These are phyloP conservation scores for Aspergillus latus DNA, from an alignment of 2,329 filamentous ascomycete genomes.

Conservation along the genomic window DNA sequence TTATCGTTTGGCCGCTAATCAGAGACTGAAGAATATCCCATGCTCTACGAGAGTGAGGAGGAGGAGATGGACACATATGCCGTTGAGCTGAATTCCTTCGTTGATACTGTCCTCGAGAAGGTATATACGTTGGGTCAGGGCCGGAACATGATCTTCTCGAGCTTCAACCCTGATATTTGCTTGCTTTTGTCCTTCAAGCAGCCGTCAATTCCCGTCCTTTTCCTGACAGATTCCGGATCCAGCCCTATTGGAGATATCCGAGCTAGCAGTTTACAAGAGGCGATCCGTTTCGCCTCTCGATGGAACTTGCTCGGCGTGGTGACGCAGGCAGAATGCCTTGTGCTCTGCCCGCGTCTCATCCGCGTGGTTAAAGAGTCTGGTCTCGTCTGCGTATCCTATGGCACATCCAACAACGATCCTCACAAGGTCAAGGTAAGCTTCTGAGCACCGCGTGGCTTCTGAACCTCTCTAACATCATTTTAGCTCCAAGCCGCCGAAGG, in stretches of 20 bases:
- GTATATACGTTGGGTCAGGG: slow-evolving; percentile 82
- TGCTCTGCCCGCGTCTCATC: slow-evolving; percentile 84
- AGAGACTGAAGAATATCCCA: slow-evolving; percentile 71
- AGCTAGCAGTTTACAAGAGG: slow-evolving; percentile 89
- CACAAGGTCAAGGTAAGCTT: slow-evolving; percentile 74
- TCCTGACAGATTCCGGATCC: slow-evolving; percentile 87
- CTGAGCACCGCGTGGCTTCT: background rate
- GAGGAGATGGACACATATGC: slow-evolving; percentile 97
- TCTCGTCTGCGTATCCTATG: slow-evolving; percentile 92
- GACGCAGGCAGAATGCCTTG: slow-evolving; percentile 80
- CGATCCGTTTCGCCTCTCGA: slow-evolving; percentile 86
- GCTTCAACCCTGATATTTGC: slow-evolving; percentile 96
- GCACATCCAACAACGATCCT: slow-evolving; percentile 84
- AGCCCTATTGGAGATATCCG: slow-evolving; percentile 80
- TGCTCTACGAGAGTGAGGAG: slow-evolving; percentile 92
- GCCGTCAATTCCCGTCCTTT: slow-evolving; percentile 91
- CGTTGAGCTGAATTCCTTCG: slow-evolving; percentile 93
- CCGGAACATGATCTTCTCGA: slow-evolving; percentile 94
- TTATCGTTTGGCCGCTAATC: slow-evolving; percentile 25
- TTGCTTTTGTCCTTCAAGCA: slow-evolving; percentile 94
- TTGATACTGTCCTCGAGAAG: slow-evolving; percentile 85
- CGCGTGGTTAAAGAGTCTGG: slow-evolving; percentile 92
- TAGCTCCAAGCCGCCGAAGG: slow-evolving; percentile 89
- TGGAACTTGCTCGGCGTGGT: slow-evolving; percentile 96
- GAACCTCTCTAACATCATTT: slow-evolving; percentile 10